Conservation (phyloP, 352 stramenopile genomes). For the Pythium grandisporangium region DNA sequence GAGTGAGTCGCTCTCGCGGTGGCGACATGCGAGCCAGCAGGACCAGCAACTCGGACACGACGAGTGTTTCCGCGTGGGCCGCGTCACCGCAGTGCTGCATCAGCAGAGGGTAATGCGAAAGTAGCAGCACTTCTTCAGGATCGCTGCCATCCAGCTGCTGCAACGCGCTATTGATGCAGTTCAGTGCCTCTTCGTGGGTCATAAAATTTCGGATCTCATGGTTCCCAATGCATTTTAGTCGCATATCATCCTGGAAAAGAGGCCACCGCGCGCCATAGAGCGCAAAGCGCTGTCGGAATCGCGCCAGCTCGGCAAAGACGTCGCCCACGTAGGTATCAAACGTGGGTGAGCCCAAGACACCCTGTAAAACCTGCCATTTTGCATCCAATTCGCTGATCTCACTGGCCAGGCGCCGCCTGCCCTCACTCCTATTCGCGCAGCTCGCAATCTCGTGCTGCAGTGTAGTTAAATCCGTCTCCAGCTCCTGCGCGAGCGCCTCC, state of each 20-base stretch:
- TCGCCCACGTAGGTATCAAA: constrained; percentile 36
- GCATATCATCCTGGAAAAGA: constrained; percentile 14
- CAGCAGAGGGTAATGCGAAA: constrained; percentile 32
- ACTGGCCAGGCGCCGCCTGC: constrained; percentile 7
- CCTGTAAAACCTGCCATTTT: constrained; percentile 38
- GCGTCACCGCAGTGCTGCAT: constrained; percentile 41
- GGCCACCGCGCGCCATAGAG: constrained; percentile 21
- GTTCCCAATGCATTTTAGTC: constrained; percentile 9
- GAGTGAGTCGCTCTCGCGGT: constrained; percentile 25
- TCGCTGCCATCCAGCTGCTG: neutral
- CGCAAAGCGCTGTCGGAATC: constrained; percentile 16
- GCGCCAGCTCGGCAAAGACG: constrained; percentile 23
- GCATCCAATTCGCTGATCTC: constrained; percentile 10
- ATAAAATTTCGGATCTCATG: constrained; percentile 6
- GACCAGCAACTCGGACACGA: constrained; percentile 22
- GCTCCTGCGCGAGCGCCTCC: constrained; percentile 1
- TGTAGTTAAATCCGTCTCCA: constrained; percentile 8
- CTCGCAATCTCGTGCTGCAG: constrained; percentile 15
- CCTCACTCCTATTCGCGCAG: constrained; percentile 9
- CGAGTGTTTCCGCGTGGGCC: constrained; percentile 1
- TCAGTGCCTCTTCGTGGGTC: constrained; percentile 6
- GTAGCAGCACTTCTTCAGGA: constrained; percentile 7
- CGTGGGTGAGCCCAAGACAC: constrained; percentile 29
- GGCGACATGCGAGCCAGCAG: constrained; percentile 26
- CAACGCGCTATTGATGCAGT: constrained; percentile 10